phyloP scores from a whole-genome alignment of 176 grass and related monocot species.

The Carex cristatella region DNA sequence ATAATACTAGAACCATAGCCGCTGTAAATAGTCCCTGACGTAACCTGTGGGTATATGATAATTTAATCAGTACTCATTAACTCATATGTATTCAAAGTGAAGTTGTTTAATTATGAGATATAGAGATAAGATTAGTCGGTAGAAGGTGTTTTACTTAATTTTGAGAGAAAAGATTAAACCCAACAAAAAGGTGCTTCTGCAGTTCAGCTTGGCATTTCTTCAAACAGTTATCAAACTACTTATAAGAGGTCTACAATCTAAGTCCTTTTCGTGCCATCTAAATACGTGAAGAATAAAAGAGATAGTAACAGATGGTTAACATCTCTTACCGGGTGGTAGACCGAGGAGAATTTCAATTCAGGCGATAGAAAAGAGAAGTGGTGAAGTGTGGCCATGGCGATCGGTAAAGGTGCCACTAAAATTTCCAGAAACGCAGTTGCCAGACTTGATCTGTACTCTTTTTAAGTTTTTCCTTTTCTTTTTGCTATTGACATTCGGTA shows the following conservation, averaged over 20 bases:
- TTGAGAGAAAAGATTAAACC: background rate
- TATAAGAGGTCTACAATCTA: background rate
- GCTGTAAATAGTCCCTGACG: background rate
- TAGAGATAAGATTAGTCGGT: background rate
- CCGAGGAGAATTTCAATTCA: background rate
- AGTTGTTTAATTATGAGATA: background rate
- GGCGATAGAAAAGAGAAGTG: background rate
- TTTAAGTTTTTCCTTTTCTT: background rate
- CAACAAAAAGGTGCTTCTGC: background rate
- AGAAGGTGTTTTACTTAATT: background rate
- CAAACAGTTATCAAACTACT: background rate
- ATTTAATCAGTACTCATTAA: background rate
- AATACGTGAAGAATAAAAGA: background rate
- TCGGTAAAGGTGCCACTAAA: background rate
- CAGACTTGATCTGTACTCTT: background rate
- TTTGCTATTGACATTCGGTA: background rate
- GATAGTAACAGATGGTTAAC: background rate
- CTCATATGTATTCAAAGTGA: background rate
- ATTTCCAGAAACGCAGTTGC: background rate
- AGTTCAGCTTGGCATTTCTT: conserved; percentile 13
- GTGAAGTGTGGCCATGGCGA: background rate
- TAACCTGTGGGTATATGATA: conserved; percentile 25
- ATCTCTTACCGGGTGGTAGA: conserved; percentile 1
- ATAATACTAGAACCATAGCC: conserved; percentile 21
- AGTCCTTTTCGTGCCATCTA: background rate